Conservation (phyloP, 805 yeast species). For the Nakazawaea pomicola region DNA sequence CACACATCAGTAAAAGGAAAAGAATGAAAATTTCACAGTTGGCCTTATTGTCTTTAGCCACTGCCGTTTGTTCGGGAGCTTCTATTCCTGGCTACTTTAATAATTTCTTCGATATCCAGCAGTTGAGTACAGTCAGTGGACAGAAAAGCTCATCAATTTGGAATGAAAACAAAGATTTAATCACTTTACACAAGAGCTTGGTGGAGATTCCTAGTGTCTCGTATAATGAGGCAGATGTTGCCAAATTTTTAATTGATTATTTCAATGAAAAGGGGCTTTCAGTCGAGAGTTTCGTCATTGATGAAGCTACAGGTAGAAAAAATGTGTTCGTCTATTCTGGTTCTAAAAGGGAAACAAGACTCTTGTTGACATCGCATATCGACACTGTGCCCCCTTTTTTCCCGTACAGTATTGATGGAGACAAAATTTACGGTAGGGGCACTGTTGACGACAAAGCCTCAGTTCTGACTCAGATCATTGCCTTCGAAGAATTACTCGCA, state of each 20-base stretch:
- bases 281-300: conserved; percentile 40
- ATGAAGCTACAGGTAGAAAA: conserved; percentile 28
- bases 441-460: conserved; percentile 69
- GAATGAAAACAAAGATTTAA: conserved; percentile 12
- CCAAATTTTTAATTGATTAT: conserved; percentile 33
- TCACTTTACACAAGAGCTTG: conserved; percentile 29
- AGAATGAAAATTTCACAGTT: background rate
- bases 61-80: background rate
- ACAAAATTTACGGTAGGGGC: conserved; percentile 60
- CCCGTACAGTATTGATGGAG: conserved; percentile 43
- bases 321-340: conserved; percentile 58
- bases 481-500: conserved; percentile 42
- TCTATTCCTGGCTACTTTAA: background rate
- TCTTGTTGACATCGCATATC: conserved; percentile 57
- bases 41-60: background rate
- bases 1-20: background rate
- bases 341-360: conserved; percentile 35
- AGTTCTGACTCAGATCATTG: conserved; percentile 56
- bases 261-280: conserved; percentile 41
- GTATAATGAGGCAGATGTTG: conserved; percentile 30
- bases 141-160: conserved; percentile 1
- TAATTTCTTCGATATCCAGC: background rate
- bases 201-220: conserved; percentile 32
- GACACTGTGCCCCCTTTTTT: conserved; percentile 71
- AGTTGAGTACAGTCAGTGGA: background rate